Evolutionary conservation across 768 basidiomycete genomes (phyloP).

Genomic region (Harrya chromipes): DNA sequence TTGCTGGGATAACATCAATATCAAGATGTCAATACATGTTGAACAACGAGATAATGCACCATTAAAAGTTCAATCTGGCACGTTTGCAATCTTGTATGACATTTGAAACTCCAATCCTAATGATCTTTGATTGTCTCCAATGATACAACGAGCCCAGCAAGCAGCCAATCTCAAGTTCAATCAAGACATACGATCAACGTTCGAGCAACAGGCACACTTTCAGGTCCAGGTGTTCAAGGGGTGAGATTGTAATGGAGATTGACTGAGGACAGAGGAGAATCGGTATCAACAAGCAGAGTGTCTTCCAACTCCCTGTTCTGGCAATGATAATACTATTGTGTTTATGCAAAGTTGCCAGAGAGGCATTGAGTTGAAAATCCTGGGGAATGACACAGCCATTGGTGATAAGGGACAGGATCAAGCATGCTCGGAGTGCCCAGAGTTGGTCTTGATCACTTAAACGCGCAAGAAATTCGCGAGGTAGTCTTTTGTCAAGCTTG

Average conservation of each 20-base stretch:
- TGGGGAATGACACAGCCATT: background rate
- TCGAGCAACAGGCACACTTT: background rate
- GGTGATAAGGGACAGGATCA: background rate
- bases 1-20: slow-evolving; percentile 29
- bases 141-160: background rate
- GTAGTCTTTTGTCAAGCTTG: no score
- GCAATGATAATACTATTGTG: no score
- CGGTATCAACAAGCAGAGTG: no score
- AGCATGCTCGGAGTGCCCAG: background rate
- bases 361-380: background rate
- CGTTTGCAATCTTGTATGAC: slow-evolving; percentile 31
- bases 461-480: no score
- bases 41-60: slow-evolving; percentile 27
- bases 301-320: no score
- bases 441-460: no score
- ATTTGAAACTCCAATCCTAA: slow-evolving; percentile 4
- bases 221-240: background rate
- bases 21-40: slow-evolving; percentile 29
- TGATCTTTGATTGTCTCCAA: background rate
- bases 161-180: background rate
- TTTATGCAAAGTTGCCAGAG: no score
- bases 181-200: background rate
- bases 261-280: no score
- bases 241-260: no score
- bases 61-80: slow-evolving; percentile 37